phyloP scores from a whole-genome alignment of 345 rosid species.

The Passiflora organensis region DNA sequence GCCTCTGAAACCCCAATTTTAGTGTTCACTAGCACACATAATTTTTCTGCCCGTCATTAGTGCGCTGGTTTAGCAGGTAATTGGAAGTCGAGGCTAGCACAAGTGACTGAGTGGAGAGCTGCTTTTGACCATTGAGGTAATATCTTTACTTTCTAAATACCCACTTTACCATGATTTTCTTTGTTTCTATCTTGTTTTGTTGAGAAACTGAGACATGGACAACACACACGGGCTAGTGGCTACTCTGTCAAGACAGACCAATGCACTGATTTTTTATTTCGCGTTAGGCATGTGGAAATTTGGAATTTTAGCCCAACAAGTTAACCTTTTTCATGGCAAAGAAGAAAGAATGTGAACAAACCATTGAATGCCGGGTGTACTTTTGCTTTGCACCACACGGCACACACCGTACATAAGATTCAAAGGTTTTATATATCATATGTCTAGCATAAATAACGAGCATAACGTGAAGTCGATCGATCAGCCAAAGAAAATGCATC shows the following conservation, averaged over 20 bases:
- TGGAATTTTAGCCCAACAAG: slow-evolving; percentile 66
- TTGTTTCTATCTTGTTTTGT: slow-evolving; percentile 15
- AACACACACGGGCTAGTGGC: slow-evolving; percentile 21
- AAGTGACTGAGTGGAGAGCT: slow-evolving; percentile 24
- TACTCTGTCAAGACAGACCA: slow-evolving; percentile 16
- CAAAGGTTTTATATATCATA: slow-evolving; percentile 36
- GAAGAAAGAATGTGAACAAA: slow-evolving; percentile 26
- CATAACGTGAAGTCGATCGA: slow-evolving; percentile 33
- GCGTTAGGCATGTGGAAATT: slow-evolving; percentile 48
- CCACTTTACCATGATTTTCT: slow-evolving; percentile 12
- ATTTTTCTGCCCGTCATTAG: slow-evolving; percentile 14
- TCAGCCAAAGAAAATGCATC: slow-evolving; percentile 62
- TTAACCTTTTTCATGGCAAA: slow-evolving; percentile 40
- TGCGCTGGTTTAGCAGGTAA: slow-evolving; percentile 7
- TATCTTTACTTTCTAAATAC: slow-evolving; percentile 1
- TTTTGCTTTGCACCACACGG: slow-evolving; percentile 38
- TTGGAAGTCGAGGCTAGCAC: slow-evolving; percentile 34
- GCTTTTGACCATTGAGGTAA: slow-evolving; percentile 33
- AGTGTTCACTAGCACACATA: slow-evolving; percentile 10
- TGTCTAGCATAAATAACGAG: slow-evolving; percentile 28
- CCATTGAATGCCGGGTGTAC: slow-evolving; percentile 26
- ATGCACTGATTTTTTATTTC: slow-evolving; percentile 9
- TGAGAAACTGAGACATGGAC: slow-evolving; percentile 14
- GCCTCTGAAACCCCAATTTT: not conserved
- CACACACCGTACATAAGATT: slow-evolving; percentile 46